A percentile compares a stretch with the other conserved stretches of the same genome.
Conservation (phyloP, 495 filamentous ascomycete genomes). For the Hyaloscypha hepaticicola region DNA sequence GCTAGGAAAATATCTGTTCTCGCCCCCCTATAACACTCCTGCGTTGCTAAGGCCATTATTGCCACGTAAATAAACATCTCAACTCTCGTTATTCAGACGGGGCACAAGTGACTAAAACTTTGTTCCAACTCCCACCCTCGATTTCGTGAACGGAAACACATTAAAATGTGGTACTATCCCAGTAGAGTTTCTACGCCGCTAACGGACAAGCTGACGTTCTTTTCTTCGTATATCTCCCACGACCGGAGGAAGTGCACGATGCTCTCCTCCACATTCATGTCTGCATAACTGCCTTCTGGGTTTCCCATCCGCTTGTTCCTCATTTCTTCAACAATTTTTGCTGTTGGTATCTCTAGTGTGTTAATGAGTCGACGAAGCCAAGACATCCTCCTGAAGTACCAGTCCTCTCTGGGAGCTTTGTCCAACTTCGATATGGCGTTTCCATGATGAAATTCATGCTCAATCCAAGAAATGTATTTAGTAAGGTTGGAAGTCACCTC, state of each 20-base stretch:
- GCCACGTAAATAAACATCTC: too few species aligned
- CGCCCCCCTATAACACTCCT: too few species aligned
- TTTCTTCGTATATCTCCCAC: neutral
- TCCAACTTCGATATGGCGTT: conserved; percentile 7
- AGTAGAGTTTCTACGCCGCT: neutral
- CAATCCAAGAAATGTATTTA: conserved; percentile 9
- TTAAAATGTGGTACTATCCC: too few species aligned
- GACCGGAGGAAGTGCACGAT: conserved; percentile 3
- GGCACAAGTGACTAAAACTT: too few species aligned
- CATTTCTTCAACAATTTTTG: conserved; percentile 12
- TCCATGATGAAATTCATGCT: conserved; percentile 16
- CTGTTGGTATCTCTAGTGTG: conserved; percentile 4
- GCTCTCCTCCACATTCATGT: conserved; percentile 2
- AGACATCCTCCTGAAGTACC: conserved; percentile 12
- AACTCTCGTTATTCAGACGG: too few species aligned
- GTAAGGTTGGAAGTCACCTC: neutral
- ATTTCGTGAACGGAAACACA: too few species aligned
- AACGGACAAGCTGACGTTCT: neutral
- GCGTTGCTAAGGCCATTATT: too few species aligned
- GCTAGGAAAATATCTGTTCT: too few species aligned
- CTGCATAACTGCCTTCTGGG: neutral
- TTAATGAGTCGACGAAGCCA: conserved; percentile 13
- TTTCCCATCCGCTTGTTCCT: neutral
- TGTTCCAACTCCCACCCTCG: too few species aligned
- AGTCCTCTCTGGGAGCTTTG: conserved; percentile 3